Evolutionary conservation across 345 rosid genomes (phyloP).

Genomic region (Excoecaria cochinchinensis): DNA sequence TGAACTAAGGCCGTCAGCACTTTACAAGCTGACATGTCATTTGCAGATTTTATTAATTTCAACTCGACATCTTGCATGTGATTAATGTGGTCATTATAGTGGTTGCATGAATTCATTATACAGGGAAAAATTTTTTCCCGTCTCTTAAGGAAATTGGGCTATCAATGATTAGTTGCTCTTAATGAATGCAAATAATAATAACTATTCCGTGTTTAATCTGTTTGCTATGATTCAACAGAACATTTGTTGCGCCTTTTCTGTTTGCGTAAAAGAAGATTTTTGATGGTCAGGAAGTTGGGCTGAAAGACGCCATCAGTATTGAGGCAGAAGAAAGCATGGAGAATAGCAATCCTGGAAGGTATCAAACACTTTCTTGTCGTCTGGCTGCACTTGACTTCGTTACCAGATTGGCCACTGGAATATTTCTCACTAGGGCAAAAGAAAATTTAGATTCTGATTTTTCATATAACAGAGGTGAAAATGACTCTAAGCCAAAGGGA

Average conservation of each 20-base stretch:
- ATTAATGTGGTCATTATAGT: background rate
- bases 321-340: conserved; percentile 39
- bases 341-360: conserved; percentile 56
- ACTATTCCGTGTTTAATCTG: background rate
- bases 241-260: background rate
- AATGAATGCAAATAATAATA: background rate
- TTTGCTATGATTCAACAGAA: background rate
- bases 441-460: conserved; percentile 42
- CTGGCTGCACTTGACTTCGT: conserved; percentile 86
- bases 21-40: background rate
- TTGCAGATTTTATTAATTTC: background rate
- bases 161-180: conserved; percentile 4
- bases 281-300: conserved; percentile 52
- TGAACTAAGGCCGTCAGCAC: background rate
- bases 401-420: conserved; percentile 76
- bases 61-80: background rate
- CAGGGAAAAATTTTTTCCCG: background rate
- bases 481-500: conserved; percentile 36
- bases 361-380: conserved; percentile 73
- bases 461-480: conserved; percentile 49
- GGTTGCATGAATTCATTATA: no score
- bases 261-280: conserved; percentile 10
- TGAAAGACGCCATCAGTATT: conserved; percentile 35
- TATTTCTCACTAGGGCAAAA: conserved; percentile 72
- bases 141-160: conserved; percentile 3